These are phyloP conservation scores for Auriscalpium microsporum DNA, from an alignment of 768 basidiomycete species.

Conservation along the genomic window DNA sequence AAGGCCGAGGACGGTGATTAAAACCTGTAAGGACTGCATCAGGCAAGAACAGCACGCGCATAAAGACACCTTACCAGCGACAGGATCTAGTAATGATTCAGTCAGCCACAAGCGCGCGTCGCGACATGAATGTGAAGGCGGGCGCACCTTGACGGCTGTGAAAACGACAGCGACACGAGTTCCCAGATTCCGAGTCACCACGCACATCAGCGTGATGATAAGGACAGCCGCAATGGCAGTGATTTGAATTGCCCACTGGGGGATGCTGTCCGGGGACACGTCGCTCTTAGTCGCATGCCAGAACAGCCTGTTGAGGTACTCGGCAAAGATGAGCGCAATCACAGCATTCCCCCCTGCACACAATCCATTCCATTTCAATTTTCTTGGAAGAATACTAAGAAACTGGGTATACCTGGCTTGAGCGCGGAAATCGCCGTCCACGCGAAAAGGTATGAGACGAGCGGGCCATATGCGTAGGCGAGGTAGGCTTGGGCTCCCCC, in stretches of 20 bases:
- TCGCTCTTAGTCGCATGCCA: constrained; percentile 68
- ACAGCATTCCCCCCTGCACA: constrained; percentile 65
- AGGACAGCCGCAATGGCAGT: constrained; percentile 70
- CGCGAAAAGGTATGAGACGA: constrained; percentile 84
- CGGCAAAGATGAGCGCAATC: constrained; percentile 81
- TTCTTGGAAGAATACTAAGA: background rate
- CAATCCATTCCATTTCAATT: constrained; percentile 1
- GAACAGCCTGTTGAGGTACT: constrained; percentile 87
- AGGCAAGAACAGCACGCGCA: too few relatives aligned
- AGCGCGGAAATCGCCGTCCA: constrained; percentile 91
- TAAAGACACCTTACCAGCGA: constrained; percentile 44
- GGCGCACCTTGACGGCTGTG: constrained; percentile 70
- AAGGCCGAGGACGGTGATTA: constrained; percentile 72
- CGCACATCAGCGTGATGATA: constrained; percentile 68
- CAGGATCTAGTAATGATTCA: constrained; percentile 35
- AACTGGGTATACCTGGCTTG: constrained; percentile 54
- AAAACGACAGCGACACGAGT: constrained; percentile 80
- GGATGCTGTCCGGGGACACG: constrained; percentile 69
- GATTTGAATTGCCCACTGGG: constrained; percentile 87
- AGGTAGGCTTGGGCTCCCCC: constrained; percentile 73
- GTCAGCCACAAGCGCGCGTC: too few relatives aligned
- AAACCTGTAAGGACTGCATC: constrained; percentile 34
- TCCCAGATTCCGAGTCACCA: constrained; percentile 69
- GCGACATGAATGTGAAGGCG: background rate
- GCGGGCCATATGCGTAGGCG: constrained; percentile 79